Evolutionary conservation across 768 basidiomycete genomes (phyloP), one percentile per base, ranked within the genome.

Genomic region (Serendipita indica): DNA sequence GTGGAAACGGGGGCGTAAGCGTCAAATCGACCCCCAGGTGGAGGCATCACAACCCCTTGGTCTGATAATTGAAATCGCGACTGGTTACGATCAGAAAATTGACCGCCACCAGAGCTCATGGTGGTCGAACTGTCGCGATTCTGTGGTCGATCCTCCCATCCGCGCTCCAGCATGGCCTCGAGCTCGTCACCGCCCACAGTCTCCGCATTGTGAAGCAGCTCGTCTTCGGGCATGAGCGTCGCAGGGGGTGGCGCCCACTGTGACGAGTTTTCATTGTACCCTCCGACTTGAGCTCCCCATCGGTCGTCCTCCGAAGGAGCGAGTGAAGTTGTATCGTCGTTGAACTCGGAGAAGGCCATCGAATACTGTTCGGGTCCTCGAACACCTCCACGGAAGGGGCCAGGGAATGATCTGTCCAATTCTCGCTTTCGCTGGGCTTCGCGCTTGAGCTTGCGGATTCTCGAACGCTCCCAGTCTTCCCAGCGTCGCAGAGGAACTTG

Each of bases 381-480:
- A 58, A 66, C 67, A 1, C 63, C 66, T 20, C 62, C 60, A 33
- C 30, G 41, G 57, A 25, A 46, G 37, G 87, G 86, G 14, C 77
- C 73, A 30, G 85, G 84, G 68, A 87, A 82, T 33, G 75, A 69
- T 41, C 88, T 80, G 66, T 92, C 91, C 63, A 96, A 78, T 4
- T 97, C 91, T 65, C 75, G 76, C 60, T 84, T 73, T 60, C 90
- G 75, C 63, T 84, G 77, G 64, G 91, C 89, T 66, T 96, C 93
- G 1, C 96, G 82, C 61, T 80, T 82, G 32, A 94, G 62, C 72
- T 97, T 98, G 56, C 94, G 84, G 46, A 98, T 75, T 41, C 96
- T 79, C 25, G 91, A 94, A 22, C 92, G 81, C 67, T 99, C 96
- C 96, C 94, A 99, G 65, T 99, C 94, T 71, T 98, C 96, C 96